These are phyloP conservation scores for Hansenula sp. DNA, from an alignment of 1,139 yeast species.

Conservation along the genomic window DNA sequence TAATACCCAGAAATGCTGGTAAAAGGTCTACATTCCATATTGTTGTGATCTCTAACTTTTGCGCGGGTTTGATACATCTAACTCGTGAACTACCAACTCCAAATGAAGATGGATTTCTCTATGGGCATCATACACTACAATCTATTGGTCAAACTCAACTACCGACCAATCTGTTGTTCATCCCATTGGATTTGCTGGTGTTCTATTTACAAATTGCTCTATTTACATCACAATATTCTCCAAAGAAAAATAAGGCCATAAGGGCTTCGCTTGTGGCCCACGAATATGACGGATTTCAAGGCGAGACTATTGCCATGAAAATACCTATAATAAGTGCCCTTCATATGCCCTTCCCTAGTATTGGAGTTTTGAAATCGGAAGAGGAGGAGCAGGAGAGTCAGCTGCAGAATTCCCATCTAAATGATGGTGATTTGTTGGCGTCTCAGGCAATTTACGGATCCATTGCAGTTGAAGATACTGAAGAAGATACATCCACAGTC, in stretches of 20 bases:
- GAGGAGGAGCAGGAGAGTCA: conserved; percentile 6
- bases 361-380: conserved; percentile 11
- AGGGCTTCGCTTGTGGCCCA: conserved; percentile 4
- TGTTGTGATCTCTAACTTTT: conserved; percentile 6
- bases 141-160: conserved; percentile 19
- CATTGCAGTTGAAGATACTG: not conserved
- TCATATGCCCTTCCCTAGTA: conserved; percentile 10
- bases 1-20: conserved; percentile 8
- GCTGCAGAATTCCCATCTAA: not conserved
- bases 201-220: conserved; percentile 15
- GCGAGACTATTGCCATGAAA: conserved; percentile 7
- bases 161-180: conserved; percentile 11
- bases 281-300: conserved; percentile 17
- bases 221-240: conserved; percentile 11
- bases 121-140: conserved; percentile 22
- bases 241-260: conserved; percentile 3
- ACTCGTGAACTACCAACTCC: conserved; percentile 17
- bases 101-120: conserved; percentile 18
- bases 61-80: conserved; percentile 10
- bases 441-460: not conserved
- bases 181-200: conserved; percentile 11
- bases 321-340: conserved; percentile 12
- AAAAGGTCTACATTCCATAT: conserved; percentile 13
- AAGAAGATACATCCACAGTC: not conserved
- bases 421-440: not conserved